These are phyloP conservation scores for Gnaphalium uliginosum DNA, from an alignment of 129 eudicot species.

Conservation along the genomic window DNA sequence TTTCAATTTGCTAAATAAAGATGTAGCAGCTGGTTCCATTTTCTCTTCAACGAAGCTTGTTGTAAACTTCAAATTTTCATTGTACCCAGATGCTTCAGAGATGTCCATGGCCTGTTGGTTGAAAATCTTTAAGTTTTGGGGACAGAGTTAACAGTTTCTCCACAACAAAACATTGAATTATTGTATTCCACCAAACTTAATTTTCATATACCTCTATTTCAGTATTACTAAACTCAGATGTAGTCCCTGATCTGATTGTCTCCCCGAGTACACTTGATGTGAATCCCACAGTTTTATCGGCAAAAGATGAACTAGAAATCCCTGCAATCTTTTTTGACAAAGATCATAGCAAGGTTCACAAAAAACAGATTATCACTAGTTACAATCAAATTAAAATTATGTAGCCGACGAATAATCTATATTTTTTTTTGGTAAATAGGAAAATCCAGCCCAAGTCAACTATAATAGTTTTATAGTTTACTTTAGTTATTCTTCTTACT, in stretches of 20 bases:
- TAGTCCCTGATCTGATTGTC: not conserved
- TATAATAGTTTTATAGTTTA: too few relatives aligned
- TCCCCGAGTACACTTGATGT: not conserved
- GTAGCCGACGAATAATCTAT: not conserved
- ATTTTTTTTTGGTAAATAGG: too few relatives aligned
- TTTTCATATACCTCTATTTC: not conserved
- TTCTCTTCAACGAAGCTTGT: not conserved
- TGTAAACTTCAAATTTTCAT: not conserved
- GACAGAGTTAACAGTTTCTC: not conserved
- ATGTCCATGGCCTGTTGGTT: conserved; percentile 2
- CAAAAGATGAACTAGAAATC: not conserved
- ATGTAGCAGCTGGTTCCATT: not conserved
- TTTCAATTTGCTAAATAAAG: not conserved
- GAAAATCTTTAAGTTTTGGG: not conserved
- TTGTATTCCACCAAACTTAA: not conserved
- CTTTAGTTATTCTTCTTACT: too few relatives aligned
- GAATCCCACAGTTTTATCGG: conserved; percentile 8
- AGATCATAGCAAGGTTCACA: not conserved
- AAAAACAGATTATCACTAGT: not conserved
- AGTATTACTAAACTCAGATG: not conserved
- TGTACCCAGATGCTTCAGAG: conserved; percentile 7
- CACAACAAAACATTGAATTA: not conserved
- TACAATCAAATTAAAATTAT: not conserved
- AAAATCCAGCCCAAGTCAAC: too few relatives aligned
- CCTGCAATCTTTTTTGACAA: conserved; percentile 2